Base-by-base conservation (phyloP, 495 filamentous ascomycete genomes). In the Neurospora sp. region DNA sequence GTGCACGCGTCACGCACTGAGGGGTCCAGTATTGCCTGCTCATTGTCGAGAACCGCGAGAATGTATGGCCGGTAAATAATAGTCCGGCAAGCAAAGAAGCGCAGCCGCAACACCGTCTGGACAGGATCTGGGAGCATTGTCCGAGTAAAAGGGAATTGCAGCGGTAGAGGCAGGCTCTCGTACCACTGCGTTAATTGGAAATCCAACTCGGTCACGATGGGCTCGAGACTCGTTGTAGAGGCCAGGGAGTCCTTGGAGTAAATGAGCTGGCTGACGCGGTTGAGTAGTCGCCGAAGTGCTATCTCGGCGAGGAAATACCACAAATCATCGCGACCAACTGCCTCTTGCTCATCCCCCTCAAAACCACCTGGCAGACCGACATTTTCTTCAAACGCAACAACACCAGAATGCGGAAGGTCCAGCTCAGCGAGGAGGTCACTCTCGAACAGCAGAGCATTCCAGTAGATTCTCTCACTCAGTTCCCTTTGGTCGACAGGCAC, bases 241-340 rank as follows among this genome's bases (percentile, higher is more conserved):
- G 89, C 88, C 78, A 89, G 85, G 61, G 87, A 89, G 74, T 91
- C 90, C 77, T 91, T 91, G 74, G 89, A 89, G 80, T 94, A 94
- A 73, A 94, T 92, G 75, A 94, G 88, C 79, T 93, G 90, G 81
- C 89, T 92, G 75, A 94, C 92, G 68, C 91, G 87, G 78, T 93
- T 94, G 71, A 94, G 85, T 11, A 94, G 87, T 72, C 92, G 85
- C 68, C 91, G 88, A 12, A 95, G 81, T 20, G 91, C 91, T 72
- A 94, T 94, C 78, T 95, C 92, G 40, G 91, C 91, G 72, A 94
- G 81, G 78, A 93, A 94, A 78, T 95, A 94, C 92, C 92, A 94
- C 40, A 94, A 83, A 70, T 94, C 91, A 74, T 94, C 92, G 69
- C 89, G 87, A 12, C 91, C 90, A 7, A 89, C 86, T 10, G 85